Percentiles rank a stretch among this genome's conserved stretches.
Evolutionary conservation across 805 yeast genomes (phyloP).

Genomic region (Vanderwaltozyma verrucispora): DNA sequence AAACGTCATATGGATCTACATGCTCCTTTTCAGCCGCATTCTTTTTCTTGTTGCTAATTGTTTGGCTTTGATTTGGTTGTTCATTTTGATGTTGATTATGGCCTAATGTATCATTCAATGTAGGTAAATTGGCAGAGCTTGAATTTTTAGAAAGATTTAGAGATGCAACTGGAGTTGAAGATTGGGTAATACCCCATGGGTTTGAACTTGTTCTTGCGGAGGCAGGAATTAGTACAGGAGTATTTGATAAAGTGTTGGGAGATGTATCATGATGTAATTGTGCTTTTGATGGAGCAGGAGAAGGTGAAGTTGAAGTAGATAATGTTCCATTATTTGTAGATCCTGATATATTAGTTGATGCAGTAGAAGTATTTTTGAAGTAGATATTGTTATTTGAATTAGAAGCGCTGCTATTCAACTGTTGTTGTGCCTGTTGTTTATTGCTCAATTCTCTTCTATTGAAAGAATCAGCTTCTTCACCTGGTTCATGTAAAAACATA

Average conservation of each 20-base stretch:
- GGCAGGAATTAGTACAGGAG: slow-evolving; percentile 26
- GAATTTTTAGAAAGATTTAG: slow-evolving; percentile 16
- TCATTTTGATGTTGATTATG: neutral
- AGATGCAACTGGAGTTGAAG: slow-evolving; percentile 20
- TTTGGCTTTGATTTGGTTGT: neutral
- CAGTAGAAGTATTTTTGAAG: slow-evolving; percentile 8
- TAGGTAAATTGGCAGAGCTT: slow-evolving; percentile 22
- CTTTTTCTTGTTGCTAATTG: slow-evolving; percentile 22
- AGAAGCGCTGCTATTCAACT: slow-evolving; percentile 1
- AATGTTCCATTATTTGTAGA: slow-evolving; percentile 6
- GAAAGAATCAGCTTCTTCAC: slow-evolving; percentile 97
- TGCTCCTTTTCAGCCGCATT: slow-evolving; percentile 28
- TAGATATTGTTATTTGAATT: slow-evolving; percentile 1
- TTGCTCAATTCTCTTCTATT: slow-evolving; percentile 46
- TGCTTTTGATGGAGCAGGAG: slow-evolving; percentile 25
- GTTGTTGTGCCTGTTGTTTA: slow-evolving; percentile 25
- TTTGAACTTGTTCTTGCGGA: slow-evolving; percentile 25
- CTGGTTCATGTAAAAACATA: slow-evolving; percentile 98
- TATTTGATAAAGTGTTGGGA: slow-evolving; percentile 7
- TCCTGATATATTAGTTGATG: slow-evolving; percentile 1
- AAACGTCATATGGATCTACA: slow-evolving; percentile 38
- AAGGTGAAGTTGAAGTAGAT: slow-evolving; percentile 12
- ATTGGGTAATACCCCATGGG: slow-evolving; percentile 28
- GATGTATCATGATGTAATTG: slow-evolving; percentile 17
- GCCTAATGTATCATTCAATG: slow-evolving; percentile 16